phyloP scores from a whole-genome alignment of 1,284 basidiomycete species.

The Leucoagaricus sp. region DNA sequence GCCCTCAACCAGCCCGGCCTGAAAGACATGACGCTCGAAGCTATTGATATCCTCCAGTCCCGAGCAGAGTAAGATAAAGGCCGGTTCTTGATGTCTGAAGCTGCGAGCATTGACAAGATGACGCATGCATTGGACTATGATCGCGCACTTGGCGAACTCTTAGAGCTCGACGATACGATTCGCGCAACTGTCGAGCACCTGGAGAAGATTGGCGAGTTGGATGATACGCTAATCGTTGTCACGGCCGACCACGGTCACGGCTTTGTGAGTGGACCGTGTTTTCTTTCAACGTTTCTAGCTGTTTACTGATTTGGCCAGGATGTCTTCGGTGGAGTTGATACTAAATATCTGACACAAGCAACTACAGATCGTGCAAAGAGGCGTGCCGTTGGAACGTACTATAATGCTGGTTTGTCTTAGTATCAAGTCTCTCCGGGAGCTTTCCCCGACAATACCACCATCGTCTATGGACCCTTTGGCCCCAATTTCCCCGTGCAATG shows the following conservation, averaged over 20 bases:
- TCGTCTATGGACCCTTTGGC: conserved; percentile 37
- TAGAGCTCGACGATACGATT: conserved; percentile 44
- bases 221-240: conserved; percentile 42
- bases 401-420: conserved; percentile 38
- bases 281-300: background rate
- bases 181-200: conserved; percentile 40
- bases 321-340: conserved; percentile 43
- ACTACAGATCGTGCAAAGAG: conserved; percentile 38
- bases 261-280: conserved; percentile 30
- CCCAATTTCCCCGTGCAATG: conserved; percentile 45
- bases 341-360: conserved; percentile 40
- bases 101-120: conserved; percentile 26
- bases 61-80: conserved; percentile 31
- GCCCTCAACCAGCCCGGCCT: conserved; percentile 43
- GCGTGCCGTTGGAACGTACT: conserved; percentile 37
- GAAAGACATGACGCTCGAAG: conserved; percentile 46
- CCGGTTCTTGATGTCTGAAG: too few relatives aligned
- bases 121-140: conserved; percentile 47
- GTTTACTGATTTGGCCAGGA: conserved; percentile 26
- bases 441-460: conserved; percentile 38
- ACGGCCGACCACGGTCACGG: conserved; percentile 48
- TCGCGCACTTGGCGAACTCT: conserved; percentile 42
- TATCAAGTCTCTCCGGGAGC: conserved; percentile 37
- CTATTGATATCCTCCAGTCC: conserved; percentile 42
- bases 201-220: conserved; percentile 40